Evolutionary conservation across 768 basidiomycete species (phyloP).

Genomic region (Xerocomus brunneocitrinus): DNA sequence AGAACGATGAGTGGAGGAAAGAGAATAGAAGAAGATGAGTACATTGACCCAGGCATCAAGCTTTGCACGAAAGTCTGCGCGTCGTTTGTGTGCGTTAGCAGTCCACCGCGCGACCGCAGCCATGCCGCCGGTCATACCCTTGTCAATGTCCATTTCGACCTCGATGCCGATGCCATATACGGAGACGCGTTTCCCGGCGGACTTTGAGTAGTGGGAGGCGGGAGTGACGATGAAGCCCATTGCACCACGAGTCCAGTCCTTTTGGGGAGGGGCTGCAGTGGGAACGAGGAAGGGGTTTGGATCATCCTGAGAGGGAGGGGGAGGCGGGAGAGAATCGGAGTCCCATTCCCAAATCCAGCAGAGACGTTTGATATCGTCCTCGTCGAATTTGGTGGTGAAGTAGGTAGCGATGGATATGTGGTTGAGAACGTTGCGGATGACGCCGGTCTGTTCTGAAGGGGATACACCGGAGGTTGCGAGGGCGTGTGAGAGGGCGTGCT

Average conservation of each 20-base stretch:
- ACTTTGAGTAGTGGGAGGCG: conserved; percentile 68
- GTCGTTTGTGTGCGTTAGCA: conserved; percentile 57
- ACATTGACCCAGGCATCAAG: conserved; percentile 65
- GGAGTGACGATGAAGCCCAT: conserved; percentile 77
- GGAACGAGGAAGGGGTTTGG: conserved; percentile 71
- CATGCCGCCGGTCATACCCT: conserved; percentile 78
- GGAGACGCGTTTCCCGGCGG: conserved; percentile 60
- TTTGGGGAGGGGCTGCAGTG: conserved; percentile 33
- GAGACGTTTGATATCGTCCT: conserved; percentile 68
- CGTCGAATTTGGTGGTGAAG: conserved; percentile 54
- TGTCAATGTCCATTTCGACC: conserved; percentile 81
- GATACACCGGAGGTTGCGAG: conserved; percentile 79
- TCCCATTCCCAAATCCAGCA: conserved; percentile 95
- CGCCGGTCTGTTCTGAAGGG: conserved; percentile 70
- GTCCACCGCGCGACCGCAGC: conserved; percentile 89
- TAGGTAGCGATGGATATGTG: conserved; percentile 69
- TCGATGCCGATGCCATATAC: conserved; percentile 86
- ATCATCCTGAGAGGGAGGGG: conserved; percentile 39
- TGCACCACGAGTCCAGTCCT: conserved; percentile 75
- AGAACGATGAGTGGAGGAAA: conserved; percentile 6
- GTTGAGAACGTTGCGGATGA: conserved; percentile 74
- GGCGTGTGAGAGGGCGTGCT: conserved; percentile 81
- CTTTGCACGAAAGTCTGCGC: conserved; percentile 53
- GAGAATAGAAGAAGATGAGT: not conserved
- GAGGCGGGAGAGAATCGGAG: conserved; percentile 37